phyloP scores from a whole-genome alignment of 1,284 basidiomycete genomes.

The Pyrrhoderma noxium region DNA sequence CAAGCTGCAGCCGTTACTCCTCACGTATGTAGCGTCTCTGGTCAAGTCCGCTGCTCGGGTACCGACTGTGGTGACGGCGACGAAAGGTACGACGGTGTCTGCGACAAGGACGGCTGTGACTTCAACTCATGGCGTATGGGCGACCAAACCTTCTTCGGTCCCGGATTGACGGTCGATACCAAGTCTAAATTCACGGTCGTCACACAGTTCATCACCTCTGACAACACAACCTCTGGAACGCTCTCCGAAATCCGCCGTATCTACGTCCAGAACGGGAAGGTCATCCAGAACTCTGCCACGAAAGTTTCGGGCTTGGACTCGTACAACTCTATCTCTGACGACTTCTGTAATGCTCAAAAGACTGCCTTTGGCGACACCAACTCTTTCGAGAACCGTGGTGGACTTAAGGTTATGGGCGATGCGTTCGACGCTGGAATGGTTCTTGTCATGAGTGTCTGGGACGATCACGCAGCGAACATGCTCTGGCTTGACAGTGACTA shows the following conservation, averaged over 20 bases:
- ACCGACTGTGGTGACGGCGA: slow-evolving; percentile 18
- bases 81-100: slow-evolving; percentile 19
- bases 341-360: slow-evolving; percentile 38
- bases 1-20: slow-evolving; percentile 25
- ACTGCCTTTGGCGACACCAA: slow-evolving; percentile 36
- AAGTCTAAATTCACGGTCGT: slow-evolving; percentile 41
- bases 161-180: slow-evolving; percentile 25
- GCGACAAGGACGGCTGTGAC: slow-evolving; percentile 26
- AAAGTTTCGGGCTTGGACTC: slow-evolving; percentile 36
- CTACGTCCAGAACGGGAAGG: slow-evolving; percentile 44
- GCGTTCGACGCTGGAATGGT: slow-evolving; percentile 44
- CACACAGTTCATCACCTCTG: slow-evolving; percentile 46
- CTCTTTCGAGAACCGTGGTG: slow-evolving; percentile 40
- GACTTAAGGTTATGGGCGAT: slow-evolving; percentile 37
- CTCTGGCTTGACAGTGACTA: slow-evolving; percentile 55
- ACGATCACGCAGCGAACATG: slow-evolving; percentile 50
- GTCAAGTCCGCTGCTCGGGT: slow-evolving; percentile 20
- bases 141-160: slow-evolving; percentile 21
- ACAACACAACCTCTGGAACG: slow-evolving; percentile 36
- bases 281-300: slow-evolving; percentile 41
- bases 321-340: slow-evolving; percentile 34
- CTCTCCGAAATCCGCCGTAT: slow-evolving; percentile 47
- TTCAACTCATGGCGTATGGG: slow-evolving; percentile 28
- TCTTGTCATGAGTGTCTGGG: slow-evolving; percentile 48
- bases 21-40: slow-evolving; percentile 22